Base-by-base conservation (phyloP, 2,329 filamentous ascomycete genomes). In the Zarea fungicola region DNA sequence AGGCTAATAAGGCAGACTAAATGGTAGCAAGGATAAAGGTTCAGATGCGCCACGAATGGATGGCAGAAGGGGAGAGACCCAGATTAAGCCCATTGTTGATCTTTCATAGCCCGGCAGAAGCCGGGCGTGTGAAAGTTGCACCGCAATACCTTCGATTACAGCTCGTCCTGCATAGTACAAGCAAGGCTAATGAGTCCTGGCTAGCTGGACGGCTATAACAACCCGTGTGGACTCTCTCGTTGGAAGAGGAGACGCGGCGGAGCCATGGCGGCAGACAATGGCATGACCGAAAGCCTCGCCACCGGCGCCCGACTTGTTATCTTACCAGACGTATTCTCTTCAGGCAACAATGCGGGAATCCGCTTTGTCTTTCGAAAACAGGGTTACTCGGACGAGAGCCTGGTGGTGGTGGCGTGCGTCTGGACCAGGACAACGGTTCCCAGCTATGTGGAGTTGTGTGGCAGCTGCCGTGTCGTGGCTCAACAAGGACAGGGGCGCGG, bases 401-500 rank as follows among this genome's bases (percentile, higher is more conserved):
- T 37, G 32, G 28, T n/a, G n/a, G n/a, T n/a, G 16, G 19, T 35
- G 37, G 16, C 5, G 13, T 16, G 28, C n/a, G 19, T 48, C 35
- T 47, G 35, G 34, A 40, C 26, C 36, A 48, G 29, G 45, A 16
- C 45, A 41, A 48, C 45, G 45, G 45, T 48, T 48, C 28, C 36
- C 28, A 48, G n/a, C 28, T 40, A 9, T 48, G 36, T 48, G 36
- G 45, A 41, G 36, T 21, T 14, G n/a, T 29, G 26, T 48, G 36
- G 26, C 41, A 41, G 44, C 31, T 41, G 36, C 44, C 44, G 44
- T 19, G 44, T 41, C 22, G 44, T 48, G 44, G 44, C 44, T 48
- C n/a, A 28, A 35, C 36, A 40, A 34, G 35, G 36, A 26, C 28
- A 48, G 28, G 36, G 44, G 44, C 19, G 26, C 29, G 34, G 23